phyloP scores from a whole-genome alignment of 257 asterid genomes.

The Fraxinus excelsior region DNA sequence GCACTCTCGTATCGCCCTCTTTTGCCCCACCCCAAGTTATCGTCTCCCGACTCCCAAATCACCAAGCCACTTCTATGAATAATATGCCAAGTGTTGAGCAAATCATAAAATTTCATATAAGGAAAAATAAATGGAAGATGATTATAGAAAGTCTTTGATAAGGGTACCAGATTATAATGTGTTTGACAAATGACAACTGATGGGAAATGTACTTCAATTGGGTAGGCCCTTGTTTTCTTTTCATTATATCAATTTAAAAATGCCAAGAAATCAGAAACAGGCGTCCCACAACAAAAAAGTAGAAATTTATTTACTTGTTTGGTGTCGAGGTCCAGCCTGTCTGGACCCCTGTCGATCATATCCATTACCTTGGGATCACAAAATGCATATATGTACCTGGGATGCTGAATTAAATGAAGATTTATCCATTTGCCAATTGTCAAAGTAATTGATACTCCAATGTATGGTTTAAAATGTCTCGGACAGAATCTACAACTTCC shows the following conservation, averaged over 20 bases:
- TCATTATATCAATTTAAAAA: too few relatives aligned
- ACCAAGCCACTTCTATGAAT: background rate
- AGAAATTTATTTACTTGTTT: background rate
- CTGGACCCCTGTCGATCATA: background rate
- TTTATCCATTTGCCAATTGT: constrained; percentile 10
- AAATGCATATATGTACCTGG: background rate
- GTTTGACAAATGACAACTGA: too few relatives aligned
- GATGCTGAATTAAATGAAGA: background rate
- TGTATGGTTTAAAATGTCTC: constrained; percentile 38
- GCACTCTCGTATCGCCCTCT: too few relatives aligned
- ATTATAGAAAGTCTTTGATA: too few relatives aligned
- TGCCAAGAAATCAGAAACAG: too few relatives aligned
- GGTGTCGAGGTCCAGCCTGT: background rate
- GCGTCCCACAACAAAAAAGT: background rate
- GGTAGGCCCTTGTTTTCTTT: too few relatives aligned
- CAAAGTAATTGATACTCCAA: constrained; percentile 31
- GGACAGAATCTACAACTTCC: constrained; percentile 39
- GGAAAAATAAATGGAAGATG: too few relatives aligned
- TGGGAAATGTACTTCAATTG: too few relatives aligned
- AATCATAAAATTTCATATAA: too few relatives aligned
- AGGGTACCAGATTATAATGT: too few relatives aligned
- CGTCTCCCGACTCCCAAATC: background rate
- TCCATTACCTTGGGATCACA: background rate
- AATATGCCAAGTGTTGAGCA: background rate
- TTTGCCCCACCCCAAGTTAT: background rate